These are phyloP conservation scores for Trichoderma oligosporum DNA, from an alignment of 2,329 filamentous ascomycete species.

Conservation along the genomic window DNA sequence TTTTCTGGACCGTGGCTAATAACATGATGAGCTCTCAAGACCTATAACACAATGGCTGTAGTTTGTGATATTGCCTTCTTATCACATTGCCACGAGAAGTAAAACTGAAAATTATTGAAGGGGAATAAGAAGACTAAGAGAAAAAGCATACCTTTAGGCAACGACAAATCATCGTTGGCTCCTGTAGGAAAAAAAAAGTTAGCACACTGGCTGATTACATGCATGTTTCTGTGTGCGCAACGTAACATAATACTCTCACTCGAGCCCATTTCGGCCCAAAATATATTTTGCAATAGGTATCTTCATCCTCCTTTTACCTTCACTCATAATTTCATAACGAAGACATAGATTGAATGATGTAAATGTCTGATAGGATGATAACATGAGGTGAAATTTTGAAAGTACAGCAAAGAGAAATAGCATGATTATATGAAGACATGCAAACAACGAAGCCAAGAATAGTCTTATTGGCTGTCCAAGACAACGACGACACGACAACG, in stretches of 20 bases:
- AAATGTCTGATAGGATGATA: no score
- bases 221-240: neutral
- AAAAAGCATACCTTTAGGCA: conserved; percentile 55
- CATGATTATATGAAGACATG: neutral
- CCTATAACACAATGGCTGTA: neutral
- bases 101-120: no score
- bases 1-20: conserved; percentile 69
- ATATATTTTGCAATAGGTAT: no score
- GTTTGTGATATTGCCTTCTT: no score
- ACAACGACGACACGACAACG: neutral
- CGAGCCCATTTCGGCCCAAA: conserved; percentile 28
- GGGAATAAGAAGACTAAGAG: no score
- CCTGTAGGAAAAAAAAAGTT: conserved; percentile 27
- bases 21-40: conserved; percentile 27
- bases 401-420: no score
- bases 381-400: no score
- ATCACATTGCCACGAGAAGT: neutral
- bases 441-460: neutral
- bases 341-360: no score
- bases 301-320: no score
- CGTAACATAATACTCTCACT: conserved; percentile 21
- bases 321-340: no score
- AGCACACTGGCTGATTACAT: conserved; percentile 24
- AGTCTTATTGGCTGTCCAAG: neutral
- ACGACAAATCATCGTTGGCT: conserved; percentile 61